Base-by-base conservation (phyloP, 306 rosid genomes). In the Quercus wislizeni region DNA sequence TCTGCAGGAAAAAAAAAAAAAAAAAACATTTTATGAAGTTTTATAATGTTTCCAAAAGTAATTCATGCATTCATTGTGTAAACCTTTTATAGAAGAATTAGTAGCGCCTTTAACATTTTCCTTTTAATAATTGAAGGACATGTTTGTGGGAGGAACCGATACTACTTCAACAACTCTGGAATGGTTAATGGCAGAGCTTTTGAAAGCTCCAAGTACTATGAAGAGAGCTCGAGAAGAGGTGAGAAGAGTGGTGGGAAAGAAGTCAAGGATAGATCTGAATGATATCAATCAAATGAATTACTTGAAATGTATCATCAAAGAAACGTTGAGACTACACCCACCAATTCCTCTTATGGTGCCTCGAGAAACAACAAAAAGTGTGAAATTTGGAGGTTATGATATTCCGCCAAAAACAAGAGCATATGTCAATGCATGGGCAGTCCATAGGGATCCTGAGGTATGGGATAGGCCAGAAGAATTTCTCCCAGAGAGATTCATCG, bases 381-480 rank as follows among this genome's bases (percentile, higher is more conserved):
- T 70, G 0, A 55, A 83, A 4, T 4, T 86, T 6, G 43, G 78
- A 25, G 82, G 83, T 1, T 83, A 74, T 55, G 20, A 69, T 2
- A 69, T 83, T 64, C 85, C 71, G 0, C 38, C 74, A 0, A 79
- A 82, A 76, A 79, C 84, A 6, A 63, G 23, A 4, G 80, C 84
- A 0, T 14, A 54, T 18, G 17, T 81, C 43, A 87, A 81, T 25
- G 71, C 20, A 12, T 87, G 73, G 75, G 78, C 78, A 1, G 59
- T 87, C 1, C 90, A 87, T 6, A 83, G 76, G 55, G 83, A 87
- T 52, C 83, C 84, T 3, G 18, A 14, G 2, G 7, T 54, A 1
- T 87, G 90, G 88, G 84, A 78, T 2, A 75, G 1, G 3, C 85
- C 90, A 2, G 78, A 78, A 5, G 84, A 80, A 46, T 86, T 83